phyloP scores from a whole-genome alignment of 116 monocot genomes.

The Thalassia testudinum region DNA sequence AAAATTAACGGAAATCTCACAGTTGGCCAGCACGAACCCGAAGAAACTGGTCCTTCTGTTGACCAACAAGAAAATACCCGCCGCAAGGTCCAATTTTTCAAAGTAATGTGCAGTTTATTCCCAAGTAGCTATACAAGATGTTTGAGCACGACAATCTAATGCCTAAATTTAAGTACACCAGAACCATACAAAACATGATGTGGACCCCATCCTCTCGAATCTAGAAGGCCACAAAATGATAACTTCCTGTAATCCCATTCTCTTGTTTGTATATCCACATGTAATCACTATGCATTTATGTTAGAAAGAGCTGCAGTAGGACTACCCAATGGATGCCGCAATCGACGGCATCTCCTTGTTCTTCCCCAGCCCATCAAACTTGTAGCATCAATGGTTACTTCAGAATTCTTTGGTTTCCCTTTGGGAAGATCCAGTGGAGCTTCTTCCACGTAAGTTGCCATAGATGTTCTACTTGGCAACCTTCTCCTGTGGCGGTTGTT shows the following conservation, averaged over 20 bases:
- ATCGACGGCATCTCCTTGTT: constrained; percentile 56
- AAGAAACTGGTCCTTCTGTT: too few species aligned
- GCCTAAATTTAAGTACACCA: not conserved
- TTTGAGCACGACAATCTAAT: not conserved
- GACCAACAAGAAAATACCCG: too few species aligned
- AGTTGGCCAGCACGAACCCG: too few species aligned
- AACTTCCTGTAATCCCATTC: too few species aligned
- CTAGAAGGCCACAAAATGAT: too few species aligned
- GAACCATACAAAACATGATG: too few species aligned
- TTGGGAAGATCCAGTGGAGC: constrained; percentile 4
- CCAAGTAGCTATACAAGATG: too few species aligned
- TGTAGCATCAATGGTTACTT: constrained; percentile 10
- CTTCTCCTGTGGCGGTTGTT: constrained; percentile 6
- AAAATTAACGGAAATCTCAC: too few species aligned
- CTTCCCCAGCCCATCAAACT: constrained; percentile 57
- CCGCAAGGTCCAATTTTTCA: too few species aligned
- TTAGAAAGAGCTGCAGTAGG: constrained; percentile 3
- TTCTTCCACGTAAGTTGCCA: not conserved
- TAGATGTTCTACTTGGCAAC: not conserved
- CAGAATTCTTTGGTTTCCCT: constrained; percentile 4
- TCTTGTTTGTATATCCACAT: too few species aligned
- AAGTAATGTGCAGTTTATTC: too few species aligned
- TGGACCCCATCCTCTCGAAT: too few species aligned
- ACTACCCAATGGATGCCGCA: constrained; percentile 29
- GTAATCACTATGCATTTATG: not conserved